Base-by-base conservation (phyloP, 2,329 filamentous ascomycete genomes). In the Dothiorella sarmentorum region DNA sequence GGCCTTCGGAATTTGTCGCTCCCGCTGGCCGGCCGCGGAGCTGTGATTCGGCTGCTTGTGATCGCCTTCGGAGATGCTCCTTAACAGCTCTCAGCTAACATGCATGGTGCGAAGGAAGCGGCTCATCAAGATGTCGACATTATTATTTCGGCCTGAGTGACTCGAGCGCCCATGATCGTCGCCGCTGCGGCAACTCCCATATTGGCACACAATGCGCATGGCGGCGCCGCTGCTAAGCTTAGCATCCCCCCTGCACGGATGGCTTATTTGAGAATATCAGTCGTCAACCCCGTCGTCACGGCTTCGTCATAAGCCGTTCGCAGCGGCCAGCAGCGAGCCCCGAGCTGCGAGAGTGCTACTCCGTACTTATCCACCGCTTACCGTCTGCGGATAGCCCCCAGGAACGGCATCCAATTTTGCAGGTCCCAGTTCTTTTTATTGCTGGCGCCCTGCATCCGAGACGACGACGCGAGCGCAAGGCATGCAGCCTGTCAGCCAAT, bases 351-450 rank as follows among this genome's bases (percentile, higher is more conserved):
- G n/a, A n/a, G n/a, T n/a, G n/a, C n/a, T n/a, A n/a, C n/a, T n/a
- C n/a, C n/a, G n/a, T n/a, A n/a, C n/a, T n/a, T n/a, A n/a, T n/a
- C n/a, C n/a, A n/a, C n/a, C n/a, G n/a, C n/a, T 31, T 18, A 51
- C 18, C 31, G 29, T 10, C 29, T 31, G 18, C 49, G n/a, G 22
- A n/a, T 22, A 47, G 45, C 29, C 29, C 22, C 49, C 49, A 40
- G 35, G 33, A 38, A 53, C 49, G 49, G 49, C 35, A 18, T 13
- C 35, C 49, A 53, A 42, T 53, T 40, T 53, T 53, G 49, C 49
- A 52, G 33, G 49, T 38, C 49, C 49, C 49, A 53, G 49, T 53
- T 53, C 49, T 53, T 53, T 53, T 53, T 29, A 53, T 53, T 53
- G 49, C 49, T n/a, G 35, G 47, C 22, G 15, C 47, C 33, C n/a